These are phyloP conservation scores for Acrodontium crateriforme DNA, from an alignment of 2,329 filamentous ascomycete species.

Conservation along the genomic window DNA sequence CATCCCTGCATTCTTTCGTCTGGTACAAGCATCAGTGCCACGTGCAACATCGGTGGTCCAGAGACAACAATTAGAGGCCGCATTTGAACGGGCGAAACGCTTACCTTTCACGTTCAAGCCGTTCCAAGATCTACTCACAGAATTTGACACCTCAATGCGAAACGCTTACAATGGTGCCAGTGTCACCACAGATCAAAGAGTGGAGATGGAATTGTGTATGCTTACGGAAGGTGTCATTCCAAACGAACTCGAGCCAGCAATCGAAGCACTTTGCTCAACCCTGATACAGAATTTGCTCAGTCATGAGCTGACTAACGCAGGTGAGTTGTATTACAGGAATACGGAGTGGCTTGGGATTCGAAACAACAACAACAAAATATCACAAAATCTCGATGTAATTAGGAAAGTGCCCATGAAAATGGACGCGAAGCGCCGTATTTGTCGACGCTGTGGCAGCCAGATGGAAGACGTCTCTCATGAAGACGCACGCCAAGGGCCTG, in stretches of 20 bases:
- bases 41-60: constrained; percentile 39
- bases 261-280: constrained; percentile 34
- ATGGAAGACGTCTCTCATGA: constrained; percentile 31
- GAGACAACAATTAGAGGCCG: constrained; percentile 34
- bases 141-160: constrained; percentile 53
- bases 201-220: constrained; percentile 38
- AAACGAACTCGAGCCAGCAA: constrained; percentile 34
- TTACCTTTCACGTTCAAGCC: constrained; percentile 32
- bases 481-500: constrained; percentile 9
- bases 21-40: constrained; percentile 7
- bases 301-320: too few relatives aligned
- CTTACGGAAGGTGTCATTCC: constrained; percentile 40
- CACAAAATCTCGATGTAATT: constrained; percentile 44
- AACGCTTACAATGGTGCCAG: constrained; percentile 39
- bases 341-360: constrained; percentile 52
- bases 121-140: constrained; percentile 36
- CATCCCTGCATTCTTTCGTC: constrained; percentile 26
- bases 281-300: too few relatives aligned
- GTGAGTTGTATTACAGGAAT: constrained; percentile 59
- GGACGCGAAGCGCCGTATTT: constrained; percentile 23
- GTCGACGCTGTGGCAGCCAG: constrained; percentile 31
- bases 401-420: constrained; percentile 34
- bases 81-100: constrained; percentile 37
- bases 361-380: constrained; percentile 8
- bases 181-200: constrained; percentile 31